These are phyloP conservation scores for Annona cherimola DNA, from an alignment of 164 flowering plant species.

Conservation along the genomic window DNA sequence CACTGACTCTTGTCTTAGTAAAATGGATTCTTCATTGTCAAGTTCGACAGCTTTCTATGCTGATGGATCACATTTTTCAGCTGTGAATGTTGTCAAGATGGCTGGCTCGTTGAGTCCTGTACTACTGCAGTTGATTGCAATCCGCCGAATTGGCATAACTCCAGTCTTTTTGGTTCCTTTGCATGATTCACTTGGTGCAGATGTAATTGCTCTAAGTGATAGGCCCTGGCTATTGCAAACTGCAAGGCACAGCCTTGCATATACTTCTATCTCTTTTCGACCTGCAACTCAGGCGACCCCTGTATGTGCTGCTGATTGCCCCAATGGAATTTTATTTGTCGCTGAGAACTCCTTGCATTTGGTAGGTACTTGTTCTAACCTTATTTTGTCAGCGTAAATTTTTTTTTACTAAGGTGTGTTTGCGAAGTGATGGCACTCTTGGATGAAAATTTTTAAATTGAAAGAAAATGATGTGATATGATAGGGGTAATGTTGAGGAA, in stretches of 20 bases:
- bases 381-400: neutral
- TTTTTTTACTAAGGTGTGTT: neutral
- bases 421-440: no score
- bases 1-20: slow-evolving; percentile 20
- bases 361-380: slow-evolving; percentile 37
- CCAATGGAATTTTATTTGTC: slow-evolving; percentile 84
- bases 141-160: slow-evolving; percentile 85
- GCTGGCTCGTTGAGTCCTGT: slow-evolving; percentile 33
- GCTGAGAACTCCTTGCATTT: slow-evolving; percentile 85
- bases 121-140: slow-evolving; percentile 71
- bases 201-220: slow-evolving; percentile 88
- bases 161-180: slow-evolving; percentile 92
- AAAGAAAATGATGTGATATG: no score
- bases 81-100: slow-evolving; percentile 21
- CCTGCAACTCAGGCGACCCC: slow-evolving; percentile 92
- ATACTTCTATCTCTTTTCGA: slow-evolving; percentile 86
- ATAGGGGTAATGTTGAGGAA: no score
- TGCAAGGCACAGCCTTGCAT: slow-evolving; percentile 90
- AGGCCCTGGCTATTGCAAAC: slow-evolving; percentile 97
- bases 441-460: no score
- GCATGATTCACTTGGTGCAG: slow-evolving; percentile 63
- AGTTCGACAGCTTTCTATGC: slow-evolving; percentile 15
- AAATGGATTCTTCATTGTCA: slow-evolving; percentile 17
- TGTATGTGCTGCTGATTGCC: slow-evolving; percentile 78
- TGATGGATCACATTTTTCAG: slow-evolving; percentile 14